Conservation (phyloP, 2,329 filamentous ascomycete species). For the Scopulariopsis brevicaulis region DNA sequence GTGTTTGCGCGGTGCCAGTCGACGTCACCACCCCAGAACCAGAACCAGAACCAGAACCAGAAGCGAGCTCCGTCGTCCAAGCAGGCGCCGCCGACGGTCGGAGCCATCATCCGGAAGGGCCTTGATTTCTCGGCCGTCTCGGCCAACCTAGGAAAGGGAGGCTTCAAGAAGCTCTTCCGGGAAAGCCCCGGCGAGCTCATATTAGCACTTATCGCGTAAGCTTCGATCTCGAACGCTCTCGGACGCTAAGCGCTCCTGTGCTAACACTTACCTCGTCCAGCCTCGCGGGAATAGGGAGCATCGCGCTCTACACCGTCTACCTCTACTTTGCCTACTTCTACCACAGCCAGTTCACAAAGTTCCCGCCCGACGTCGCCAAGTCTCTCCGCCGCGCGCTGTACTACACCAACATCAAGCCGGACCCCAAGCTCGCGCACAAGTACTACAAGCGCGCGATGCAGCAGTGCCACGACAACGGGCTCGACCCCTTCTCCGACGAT, state of each 20-base stretch:
- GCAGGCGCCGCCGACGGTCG: neutral
- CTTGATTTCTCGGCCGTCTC: constrained; percentile 1
- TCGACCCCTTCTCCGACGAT: constrained; percentile 87
- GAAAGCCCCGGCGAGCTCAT: constrained; percentile 32
- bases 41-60: neutral
- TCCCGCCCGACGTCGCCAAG: constrained; percentile 61
- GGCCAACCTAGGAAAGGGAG: constrained; percentile 9
- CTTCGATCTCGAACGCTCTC: neutral
- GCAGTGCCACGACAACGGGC: constrained; percentile 57
- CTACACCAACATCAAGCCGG: constrained; percentile 66
- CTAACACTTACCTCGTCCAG: constrained; percentile 16
- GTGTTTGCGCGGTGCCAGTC: neutral
- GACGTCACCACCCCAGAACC: neutral
- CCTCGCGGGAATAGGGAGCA: constrained; percentile 18
- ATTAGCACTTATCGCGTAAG: constrained; percentile 28
- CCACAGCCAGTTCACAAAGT: constrained; percentile 40
- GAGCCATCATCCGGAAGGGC: constrained; percentile 1
- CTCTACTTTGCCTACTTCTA: constrained; percentile 46
- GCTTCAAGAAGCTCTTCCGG: constrained; percentile 23
- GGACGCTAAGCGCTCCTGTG: neutral
- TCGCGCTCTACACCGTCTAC: constrained; percentile 24
- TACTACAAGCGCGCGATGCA: constrained; percentile 74
- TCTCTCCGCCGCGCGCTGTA: constrained; percentile 77
- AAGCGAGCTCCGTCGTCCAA: neutral
- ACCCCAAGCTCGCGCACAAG: constrained; percentile 67